Conservation (phyloP, 495 filamentous ascomycete genomes). For the Paragyromitra xinjiangensis region DNA sequence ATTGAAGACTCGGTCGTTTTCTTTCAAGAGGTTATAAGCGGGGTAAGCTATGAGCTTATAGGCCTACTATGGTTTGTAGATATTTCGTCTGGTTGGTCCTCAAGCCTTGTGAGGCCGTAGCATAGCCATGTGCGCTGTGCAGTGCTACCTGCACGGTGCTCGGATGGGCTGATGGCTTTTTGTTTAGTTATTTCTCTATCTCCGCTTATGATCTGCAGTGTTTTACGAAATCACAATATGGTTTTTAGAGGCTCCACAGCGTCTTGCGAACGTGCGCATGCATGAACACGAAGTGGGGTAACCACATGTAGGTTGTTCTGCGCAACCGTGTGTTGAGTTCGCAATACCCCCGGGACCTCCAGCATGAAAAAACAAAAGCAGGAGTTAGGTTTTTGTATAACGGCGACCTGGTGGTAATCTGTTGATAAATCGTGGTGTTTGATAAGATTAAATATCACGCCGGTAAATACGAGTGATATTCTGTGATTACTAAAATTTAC, state of each 20-base stretch:
- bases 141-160: not conserved
- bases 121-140: not conserved
- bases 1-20: not conserved
- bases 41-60: not conserved
- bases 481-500: not conserved
- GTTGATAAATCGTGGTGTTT: no score
- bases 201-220: not conserved
- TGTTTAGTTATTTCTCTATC: no score
- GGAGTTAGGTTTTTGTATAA: no score
- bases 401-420: no score
- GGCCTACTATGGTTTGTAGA: not conserved
- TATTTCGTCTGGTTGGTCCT: no score
- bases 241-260: not conserved
- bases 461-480: not conserved
- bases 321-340: not conserved
- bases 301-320: not conserved
- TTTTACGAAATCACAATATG: not conserved
- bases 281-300: no score
- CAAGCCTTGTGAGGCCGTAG: no score
- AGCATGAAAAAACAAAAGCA: no score
- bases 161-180: no score
- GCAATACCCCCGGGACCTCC: no score
- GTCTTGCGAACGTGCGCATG: not conserved
- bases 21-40: not conserved
- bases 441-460: not conserved